phyloP scores from a whole-genome alignment of 2,329 filamentous ascomycete genomes.

The Aspergillus neotritici region DNA sequence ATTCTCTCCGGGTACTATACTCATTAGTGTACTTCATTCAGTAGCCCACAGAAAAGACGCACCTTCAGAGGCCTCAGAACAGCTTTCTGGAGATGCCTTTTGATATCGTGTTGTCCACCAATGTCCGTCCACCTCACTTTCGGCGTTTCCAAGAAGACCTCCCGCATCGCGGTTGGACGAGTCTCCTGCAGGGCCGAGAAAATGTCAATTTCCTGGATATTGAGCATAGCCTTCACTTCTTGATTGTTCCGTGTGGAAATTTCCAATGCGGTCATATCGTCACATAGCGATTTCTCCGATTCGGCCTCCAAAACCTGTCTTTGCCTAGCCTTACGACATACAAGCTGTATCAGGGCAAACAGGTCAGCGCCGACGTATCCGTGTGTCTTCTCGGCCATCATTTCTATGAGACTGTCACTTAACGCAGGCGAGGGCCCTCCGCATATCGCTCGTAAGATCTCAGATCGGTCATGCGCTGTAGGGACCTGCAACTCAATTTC shows the following conservation, averaged over 20 bases:
- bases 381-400: conserved; percentile 70
- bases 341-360: conserved; percentile 55
- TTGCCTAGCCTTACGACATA: conserved; percentile 40
- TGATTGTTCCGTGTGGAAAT: not conserved
- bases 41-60: conserved; percentile 7
- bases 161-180: conserved; percentile 80
- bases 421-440: conserved; percentile 43
- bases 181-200: conserved; percentile 58
- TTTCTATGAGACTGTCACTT: conserved; percentile 50
- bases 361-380: conserved; percentile 81
- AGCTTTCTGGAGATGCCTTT: conserved; percentile 58
- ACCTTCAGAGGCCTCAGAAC: conserved; percentile 56
- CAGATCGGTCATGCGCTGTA: conserved; percentile 61
- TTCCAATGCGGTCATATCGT: not conserved
- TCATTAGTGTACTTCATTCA: not conserved
- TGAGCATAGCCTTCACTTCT: conserved; percentile 19
- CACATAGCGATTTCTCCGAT: not conserved
- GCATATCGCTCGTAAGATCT: conserved; percentile 63
- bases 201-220: conserved; percentile 33
- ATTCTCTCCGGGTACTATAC: conserved; percentile 47
- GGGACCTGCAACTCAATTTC: conserved; percentile 74
- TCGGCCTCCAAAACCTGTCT: conserved; percentile 21
- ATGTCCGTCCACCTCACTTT: conserved; percentile 83
- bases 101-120: conserved; percentile 74
- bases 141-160: conserved; percentile 81